Base-by-base conservation (phyloP, 106 monocot genomes). In the Dioscorea dumetorum region DNA sequence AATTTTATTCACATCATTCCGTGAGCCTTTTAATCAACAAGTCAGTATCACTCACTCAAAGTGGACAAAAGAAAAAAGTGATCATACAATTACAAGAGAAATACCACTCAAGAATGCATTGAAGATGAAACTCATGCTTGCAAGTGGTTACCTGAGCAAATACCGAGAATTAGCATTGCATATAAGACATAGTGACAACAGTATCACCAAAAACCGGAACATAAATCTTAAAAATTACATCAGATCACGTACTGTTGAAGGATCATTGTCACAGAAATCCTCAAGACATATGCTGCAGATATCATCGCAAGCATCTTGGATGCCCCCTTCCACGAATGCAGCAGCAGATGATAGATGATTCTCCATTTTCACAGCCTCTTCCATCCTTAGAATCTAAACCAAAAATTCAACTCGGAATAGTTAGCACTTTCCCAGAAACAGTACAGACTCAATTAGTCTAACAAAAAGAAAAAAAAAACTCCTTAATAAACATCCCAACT, bases 281-380 rank as follows among this genome's bases (percentile, higher is more conserved):
- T 87, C 87, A 24, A 87, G 87, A 67, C 87, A 87, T 17, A 87
- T 87, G 67, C 87, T 87, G 52, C 87, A 87, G 4, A 83, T 64
- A 69, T 87, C 82, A 60, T 87, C 82, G 57, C 87, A 83, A 5
- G 80, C 83, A 51, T 87, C 83, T 49, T 81, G 85, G 33, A 81
- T 75, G 16, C 83, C 87, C 33, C 82, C 83, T 74, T 87, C 77
- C 0, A 83, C 79, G 51, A 83, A 82, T 21, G 77, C 87, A 8
- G 80, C 76, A 33, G 79, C 79, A 8, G 83, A 83, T 13, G 82
- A 67, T 22, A 57, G 54, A 20, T 79, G 80, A 22, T 49, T 74
- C 80, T 87, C 82, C 69, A 73, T 73, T 69, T 80, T 81, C 69
- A 24, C 70, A 18, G 41, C 72, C 69, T 77, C 83, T 0, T 20